Percentiles rank a stretch among this genome's conserved stretches.
phyloP scores from a whole-genome alignment of 192 early-diverging fungal species.

The Entomortierella beljakovae region DNA sequence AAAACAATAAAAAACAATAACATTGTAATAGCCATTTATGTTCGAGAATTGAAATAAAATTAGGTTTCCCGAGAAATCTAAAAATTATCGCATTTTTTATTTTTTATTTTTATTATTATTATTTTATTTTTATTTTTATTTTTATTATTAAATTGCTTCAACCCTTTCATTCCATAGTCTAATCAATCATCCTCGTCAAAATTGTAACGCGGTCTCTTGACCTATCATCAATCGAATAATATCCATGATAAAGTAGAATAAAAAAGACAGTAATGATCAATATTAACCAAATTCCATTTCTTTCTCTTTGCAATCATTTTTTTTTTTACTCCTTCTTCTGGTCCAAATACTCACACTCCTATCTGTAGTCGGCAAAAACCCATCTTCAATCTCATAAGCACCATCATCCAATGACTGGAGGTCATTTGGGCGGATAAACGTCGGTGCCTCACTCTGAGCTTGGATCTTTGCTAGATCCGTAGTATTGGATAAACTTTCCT shows the following conservation, averaged over 20 bases:
- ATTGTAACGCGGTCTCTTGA: conserved; percentile 7
- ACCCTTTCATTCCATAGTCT: background rate
- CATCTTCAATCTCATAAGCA: conserved; percentile 31
- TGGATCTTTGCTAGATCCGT: background rate
- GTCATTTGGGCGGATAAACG: background rate
- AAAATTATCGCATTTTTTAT: background rate
- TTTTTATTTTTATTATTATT: background rate
- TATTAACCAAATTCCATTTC: background rate
- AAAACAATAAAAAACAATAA: too few species aligned
- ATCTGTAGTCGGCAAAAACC: background rate
- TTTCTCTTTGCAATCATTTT: background rate
- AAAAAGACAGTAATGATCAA: background rate
- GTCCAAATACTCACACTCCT: conserved; percentile 13
- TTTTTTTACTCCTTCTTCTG: background rate
- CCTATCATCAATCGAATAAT: too few species aligned
- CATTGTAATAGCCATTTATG: too few species aligned
- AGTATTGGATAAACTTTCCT: conserved; percentile 8
- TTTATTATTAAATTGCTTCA: background rate
- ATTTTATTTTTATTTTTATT: background rate
- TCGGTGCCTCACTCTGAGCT: background rate
- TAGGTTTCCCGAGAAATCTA: background rate
- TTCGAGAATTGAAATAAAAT: too few species aligned
- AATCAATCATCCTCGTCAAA: conserved; percentile 30
- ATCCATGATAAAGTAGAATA: background rate
- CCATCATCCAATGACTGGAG: background rate